Base-by-base conservation (phyloP, 345 rosid genomes). In the Dipteronia dyeriana region DNA sequence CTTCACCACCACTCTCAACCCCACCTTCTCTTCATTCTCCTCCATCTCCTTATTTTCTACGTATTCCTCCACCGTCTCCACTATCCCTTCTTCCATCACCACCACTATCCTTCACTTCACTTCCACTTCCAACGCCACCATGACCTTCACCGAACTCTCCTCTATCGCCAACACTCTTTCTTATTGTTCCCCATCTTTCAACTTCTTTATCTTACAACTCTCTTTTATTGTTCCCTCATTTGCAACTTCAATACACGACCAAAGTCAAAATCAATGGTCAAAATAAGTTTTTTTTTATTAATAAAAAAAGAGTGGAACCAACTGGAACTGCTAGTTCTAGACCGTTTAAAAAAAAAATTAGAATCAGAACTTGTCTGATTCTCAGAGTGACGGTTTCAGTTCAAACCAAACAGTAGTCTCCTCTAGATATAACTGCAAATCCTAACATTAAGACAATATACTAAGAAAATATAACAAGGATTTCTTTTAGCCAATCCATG, bases 101-200 rank as follows among this genome's bases (percentile, higher is more conserved):
- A 43, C 86, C 75, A 91, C 97, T 14, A 91, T 95, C 74, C 92
- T 91, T 81, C 92, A 90, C 84, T 93, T 89, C 82, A 82, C 92
- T 57, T 78, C 94, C 78, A 39, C 84, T 34, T 23, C 89, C 51
- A 88, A 88, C 85, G 57, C 87, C 82, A 85, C 90, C 23, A 90
- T 95, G 98, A 78, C 98, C 17, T 70, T 83, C 13, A 3, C 82
- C 2, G 98, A 95, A 79, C 91, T 93, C 81, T 80, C 91, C 76
- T 19, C 88, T 69, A 67, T 95, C 71, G 80, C 87, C 80, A 64
- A 88, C 72, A 57, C 82, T 73, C 88, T 88, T 78, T 79, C 82
- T 66, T 66, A 41, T 79, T 87, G 89, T 71, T 81, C 86, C 13
- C 53, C 84, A n/a, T n/a, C n/a, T n/a, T n/a, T n/a, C n/a, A n/a